A percentile compares a stretch with the other conserved stretches of the same genome.
Evolutionary conservation across 768 basidiomycete genomes (phyloP).

Genomic region (Artomyces pyxidatus): DNA sequence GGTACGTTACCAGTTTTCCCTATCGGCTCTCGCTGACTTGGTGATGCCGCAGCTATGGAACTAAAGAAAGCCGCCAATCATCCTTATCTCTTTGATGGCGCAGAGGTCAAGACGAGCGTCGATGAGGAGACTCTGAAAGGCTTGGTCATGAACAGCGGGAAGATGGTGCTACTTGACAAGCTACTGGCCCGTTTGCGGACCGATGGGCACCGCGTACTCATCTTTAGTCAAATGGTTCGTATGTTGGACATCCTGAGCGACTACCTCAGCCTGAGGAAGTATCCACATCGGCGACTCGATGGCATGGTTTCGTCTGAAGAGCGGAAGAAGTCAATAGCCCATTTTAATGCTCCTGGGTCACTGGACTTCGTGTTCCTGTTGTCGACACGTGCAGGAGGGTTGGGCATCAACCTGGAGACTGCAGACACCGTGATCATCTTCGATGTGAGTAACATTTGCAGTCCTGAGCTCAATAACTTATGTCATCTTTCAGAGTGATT

Average conservation of each 20-base stretch:
- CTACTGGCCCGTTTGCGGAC: constrained; percentile 81
- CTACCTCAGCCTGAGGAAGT: constrained; percentile 86
- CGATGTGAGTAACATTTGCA: constrained; percentile 53
- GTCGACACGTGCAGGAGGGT: constrained; percentile 92
- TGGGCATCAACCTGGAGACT: constrained; percentile 98
- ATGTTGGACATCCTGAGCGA: constrained; percentile 98
- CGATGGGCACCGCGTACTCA: constrained; percentile 94
- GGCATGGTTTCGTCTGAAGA: constrained; percentile 92
- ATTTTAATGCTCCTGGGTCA: constrained; percentile 90
- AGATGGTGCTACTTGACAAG: constrained; percentile 97
- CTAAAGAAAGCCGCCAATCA: constrained; percentile 98
- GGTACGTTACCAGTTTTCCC: constrained; percentile 34
- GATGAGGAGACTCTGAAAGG: constrained; percentile 85
- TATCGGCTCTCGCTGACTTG: not conserved
- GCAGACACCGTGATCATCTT: constrained; percentile 99
- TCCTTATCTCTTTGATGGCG: constrained; percentile 96
- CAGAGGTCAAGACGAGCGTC: constrained; percentile 56
- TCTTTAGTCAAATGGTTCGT: constrained; percentile 99
- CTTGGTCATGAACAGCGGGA: constrained; percentile 97
- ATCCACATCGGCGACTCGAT: constrained; percentile 89
- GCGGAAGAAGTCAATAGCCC: constrained; percentile 92
- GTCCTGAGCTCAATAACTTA: constrained; percentile 9
- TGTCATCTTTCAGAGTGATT: constrained; percentile 64
- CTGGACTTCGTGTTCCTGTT: constrained; percentile 96
- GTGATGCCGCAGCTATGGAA: constrained; percentile 71